Evolutionary conservation across 345 rosid genomes (phyloP).

Genomic region (Passiflora organensis): DNA sequence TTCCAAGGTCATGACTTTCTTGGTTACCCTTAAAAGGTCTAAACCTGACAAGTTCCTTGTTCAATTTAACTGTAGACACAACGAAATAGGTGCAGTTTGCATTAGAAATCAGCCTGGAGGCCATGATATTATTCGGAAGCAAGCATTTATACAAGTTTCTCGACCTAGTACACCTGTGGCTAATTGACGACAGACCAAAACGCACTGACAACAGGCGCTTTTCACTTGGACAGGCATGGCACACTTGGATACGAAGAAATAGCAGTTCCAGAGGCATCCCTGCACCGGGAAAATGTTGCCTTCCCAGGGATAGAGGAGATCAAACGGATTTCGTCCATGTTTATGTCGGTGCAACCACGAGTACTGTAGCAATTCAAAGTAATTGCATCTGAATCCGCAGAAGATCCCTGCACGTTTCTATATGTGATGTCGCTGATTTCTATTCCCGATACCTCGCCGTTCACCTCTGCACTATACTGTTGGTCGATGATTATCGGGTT

Average conservation of each 20-base stretch:
- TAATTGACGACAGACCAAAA: too few species aligned
- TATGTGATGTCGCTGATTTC: slow-evolving; percentile 34
- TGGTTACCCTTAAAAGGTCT: too few species aligned
- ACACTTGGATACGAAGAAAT: background rate
- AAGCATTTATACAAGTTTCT: too few species aligned
- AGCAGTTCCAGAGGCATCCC: slow-evolving; percentile 10
- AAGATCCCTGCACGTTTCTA: slow-evolving; percentile 24
- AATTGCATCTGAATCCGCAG: slow-evolving; percentile 26
- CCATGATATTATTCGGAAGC: too few species aligned
- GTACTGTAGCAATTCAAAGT: slow-evolving; percentile 22
- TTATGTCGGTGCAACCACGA: slow-evolving; percentile 28
- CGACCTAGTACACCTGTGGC: too few species aligned
- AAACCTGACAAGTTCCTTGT: too few species aligned
- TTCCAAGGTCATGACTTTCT: too few species aligned
- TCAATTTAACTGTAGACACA: too few species aligned
- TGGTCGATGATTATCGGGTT: slow-evolving; percentile 15
- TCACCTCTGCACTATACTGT: slow-evolving; percentile 2
- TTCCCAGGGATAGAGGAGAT: slow-evolving; percentile 13
- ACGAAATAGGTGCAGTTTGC: too few species aligned
- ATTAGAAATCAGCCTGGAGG: too few species aligned
- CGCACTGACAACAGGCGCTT: too few species aligned
- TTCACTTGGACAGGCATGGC: background rate
- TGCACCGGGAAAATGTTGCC: slow-evolving; percentile 21
- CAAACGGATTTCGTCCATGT: slow-evolving; percentile 22
- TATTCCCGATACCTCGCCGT: slow-evolving; percentile 6